Evolutionary conservation across 2,329 filamentous ascomycete species (phyloP).

Genomic region (Aureobasidium sp.): DNA sequence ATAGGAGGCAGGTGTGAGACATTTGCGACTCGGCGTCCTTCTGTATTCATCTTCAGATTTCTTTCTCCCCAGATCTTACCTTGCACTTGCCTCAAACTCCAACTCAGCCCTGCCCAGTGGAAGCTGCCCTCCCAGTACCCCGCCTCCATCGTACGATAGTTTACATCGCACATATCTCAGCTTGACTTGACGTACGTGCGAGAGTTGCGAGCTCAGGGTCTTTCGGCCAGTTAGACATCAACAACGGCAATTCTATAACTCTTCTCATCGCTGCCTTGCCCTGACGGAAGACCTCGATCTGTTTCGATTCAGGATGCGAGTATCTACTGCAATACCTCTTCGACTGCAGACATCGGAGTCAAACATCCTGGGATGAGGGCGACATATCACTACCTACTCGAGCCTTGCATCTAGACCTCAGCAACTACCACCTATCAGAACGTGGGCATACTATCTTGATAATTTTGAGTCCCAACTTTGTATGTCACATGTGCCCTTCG

Average conservation of each 20-base stretch:
- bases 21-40: not conserved
- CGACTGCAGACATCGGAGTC: not conserved
- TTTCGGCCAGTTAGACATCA: not conserved
- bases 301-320: not conserved
- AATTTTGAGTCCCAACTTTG: no score
- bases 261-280: no score
- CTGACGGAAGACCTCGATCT: not conserved
- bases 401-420: not conserved
- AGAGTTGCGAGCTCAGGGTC: not conserved
- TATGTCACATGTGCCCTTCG: not conserved
- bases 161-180: not conserved
- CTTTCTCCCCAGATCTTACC: no score
- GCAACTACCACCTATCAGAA: not conserved
- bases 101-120: not conserved
- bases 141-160: not conserved
- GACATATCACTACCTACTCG: not conserved
- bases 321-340: not conserved
- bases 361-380: not conserved
- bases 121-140: not conserved
- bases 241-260: not conserved
- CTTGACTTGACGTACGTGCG: not conserved
- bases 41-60: not conserved
- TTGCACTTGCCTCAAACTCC: not conserved
- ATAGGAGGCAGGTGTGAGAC: no score
- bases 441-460: not conserved